Percentiles rank a stretch among this genome's conserved stretches.
These are phyloP conservation scores for Candida sanyaensis DNA, from an alignment of 1,139 yeast species.

Conservation along the genomic window DNA sequence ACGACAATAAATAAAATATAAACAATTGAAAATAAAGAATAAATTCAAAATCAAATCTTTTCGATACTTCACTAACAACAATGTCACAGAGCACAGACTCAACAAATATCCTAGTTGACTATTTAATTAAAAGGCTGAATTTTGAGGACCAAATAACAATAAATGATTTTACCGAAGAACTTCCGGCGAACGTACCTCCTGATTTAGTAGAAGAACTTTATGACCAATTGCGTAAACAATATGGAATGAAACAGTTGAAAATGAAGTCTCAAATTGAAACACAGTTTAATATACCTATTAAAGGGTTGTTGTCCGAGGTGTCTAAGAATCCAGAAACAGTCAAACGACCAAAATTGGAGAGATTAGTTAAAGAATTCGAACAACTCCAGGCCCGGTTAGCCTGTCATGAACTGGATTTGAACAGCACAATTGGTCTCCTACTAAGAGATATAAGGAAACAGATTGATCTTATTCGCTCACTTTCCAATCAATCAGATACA, in stretches of 20 bases:
- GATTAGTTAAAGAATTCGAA: constrained; percentile 7
- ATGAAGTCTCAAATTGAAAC: constrained; percentile 19
- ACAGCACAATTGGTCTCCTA: constrained; percentile 13
- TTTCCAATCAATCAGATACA: constrained; percentile 1
- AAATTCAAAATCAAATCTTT: no score
- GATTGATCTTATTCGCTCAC: constrained; percentile 1
- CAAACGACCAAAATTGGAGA: constrained; percentile 3
- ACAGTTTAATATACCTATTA: constrained; percentile 27
- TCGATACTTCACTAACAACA: no score
- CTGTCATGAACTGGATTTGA: constrained; percentile 11
- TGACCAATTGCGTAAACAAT: constrained; percentile 22
- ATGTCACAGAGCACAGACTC: constrained; percentile 1
- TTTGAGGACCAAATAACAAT: constrained; percentile 10
- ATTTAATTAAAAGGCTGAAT: constrained; percentile 15
- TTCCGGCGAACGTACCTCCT: constrained; percentile 10
- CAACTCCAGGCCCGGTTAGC: constrained; percentile 1
- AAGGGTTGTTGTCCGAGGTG: constrained; percentile 6
- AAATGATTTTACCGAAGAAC: constrained; percentile 13
- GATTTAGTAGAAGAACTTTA: constrained; percentile 15
- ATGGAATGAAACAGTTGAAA: constrained; percentile 15
- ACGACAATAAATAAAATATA: neutral
- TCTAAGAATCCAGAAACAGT: neutral
- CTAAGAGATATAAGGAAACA: constrained; percentile 5
- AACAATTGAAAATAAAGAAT: neutral
- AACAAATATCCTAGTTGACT: constrained; percentile 12